Evolutionary conservation across 2,329 filamentous ascomycete species (phyloP).

Genomic region (Aspergillus aculeatus): DNA sequence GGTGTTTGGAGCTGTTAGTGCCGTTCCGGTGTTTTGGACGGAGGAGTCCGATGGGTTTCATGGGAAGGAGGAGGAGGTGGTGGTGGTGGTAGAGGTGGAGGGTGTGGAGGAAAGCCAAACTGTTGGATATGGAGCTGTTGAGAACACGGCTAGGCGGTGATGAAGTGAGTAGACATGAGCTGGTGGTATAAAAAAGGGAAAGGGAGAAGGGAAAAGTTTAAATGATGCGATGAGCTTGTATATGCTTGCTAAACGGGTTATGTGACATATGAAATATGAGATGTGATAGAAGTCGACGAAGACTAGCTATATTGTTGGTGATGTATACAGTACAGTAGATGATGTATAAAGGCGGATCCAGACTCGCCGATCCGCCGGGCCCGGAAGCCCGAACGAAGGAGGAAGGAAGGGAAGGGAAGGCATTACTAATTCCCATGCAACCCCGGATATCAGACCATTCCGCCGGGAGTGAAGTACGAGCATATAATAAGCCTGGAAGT

Average conservation of each 20-base stretch:
- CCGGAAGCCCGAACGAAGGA: too few species aligned
- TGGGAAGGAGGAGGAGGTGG: conserved; percentile 33
- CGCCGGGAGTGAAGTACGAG: too few species aligned
- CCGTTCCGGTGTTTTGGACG: conserved; percentile 71
- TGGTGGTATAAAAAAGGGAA: too few species aligned
- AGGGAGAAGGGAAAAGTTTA: too few species aligned
- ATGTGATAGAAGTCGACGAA: too few species aligned
- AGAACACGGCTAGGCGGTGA: not conserved
- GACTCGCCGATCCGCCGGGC: too few species aligned
- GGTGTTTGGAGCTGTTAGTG: conserved; percentile 61
- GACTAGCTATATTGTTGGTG: too few species aligned
- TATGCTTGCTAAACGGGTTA: not conserved
- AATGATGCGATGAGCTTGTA: not conserved
- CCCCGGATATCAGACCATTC: not conserved
- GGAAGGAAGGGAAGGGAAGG: too few species aligned
- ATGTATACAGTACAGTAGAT: too few species aligned
- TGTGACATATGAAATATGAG: not conserved
- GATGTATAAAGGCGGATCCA: too few species aligned
- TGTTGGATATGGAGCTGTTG: conserved; percentile 4
- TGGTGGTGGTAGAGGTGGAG: conserved; percentile 27
- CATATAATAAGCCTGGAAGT: too few species aligned
- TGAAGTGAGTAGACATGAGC: not conserved
- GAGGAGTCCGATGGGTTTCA: conserved; percentile 70
- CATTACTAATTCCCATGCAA: not conserved
- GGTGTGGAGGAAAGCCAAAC: not conserved